Conservation (phyloP, 495 filamentous ascomycete species). For the Penicillium ochrochloron region DNA sequence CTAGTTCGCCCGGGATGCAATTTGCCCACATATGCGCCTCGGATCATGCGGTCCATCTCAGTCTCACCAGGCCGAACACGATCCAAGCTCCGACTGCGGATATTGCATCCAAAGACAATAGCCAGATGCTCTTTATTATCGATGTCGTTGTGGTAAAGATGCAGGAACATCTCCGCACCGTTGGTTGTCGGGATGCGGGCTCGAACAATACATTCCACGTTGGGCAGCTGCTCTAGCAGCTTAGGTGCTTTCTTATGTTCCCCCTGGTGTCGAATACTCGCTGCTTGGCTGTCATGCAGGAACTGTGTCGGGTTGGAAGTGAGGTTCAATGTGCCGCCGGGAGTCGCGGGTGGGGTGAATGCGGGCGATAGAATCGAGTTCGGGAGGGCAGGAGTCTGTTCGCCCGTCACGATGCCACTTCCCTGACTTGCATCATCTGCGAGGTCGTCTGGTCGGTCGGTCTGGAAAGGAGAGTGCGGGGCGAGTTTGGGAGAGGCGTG, state of each 20-base stretch:
- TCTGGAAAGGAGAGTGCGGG: constrained; percentile 40
- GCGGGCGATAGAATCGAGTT: constrained; percentile 69
- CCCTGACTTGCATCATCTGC: constrained; percentile 30
- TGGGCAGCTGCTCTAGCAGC: constrained; percentile 69
- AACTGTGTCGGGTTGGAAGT: constrained; percentile 43
- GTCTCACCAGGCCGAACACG: constrained; percentile 83
- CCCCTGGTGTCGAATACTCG: constrained; percentile 35
- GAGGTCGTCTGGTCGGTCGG: constrained; percentile 24
- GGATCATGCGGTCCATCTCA: constrained; percentile 93
- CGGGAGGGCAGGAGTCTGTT: constrained; percentile 49
- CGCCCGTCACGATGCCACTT: constrained; percentile 27
- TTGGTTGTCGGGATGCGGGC: constrained; percentile 85
- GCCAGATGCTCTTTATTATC: constrained; percentile 97
- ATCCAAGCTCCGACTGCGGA: constrained; percentile 81
- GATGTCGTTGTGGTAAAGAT: constrained; percentile 89
- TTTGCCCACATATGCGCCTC: constrained; percentile 88
- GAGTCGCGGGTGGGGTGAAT: constrained; percentile 78
- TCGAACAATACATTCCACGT: constrained; percentile 80
- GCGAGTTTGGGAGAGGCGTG: constrained; percentile 57
- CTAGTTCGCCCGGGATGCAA: constrained; percentile 84
- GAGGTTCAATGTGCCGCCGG: constrained; percentile 62
- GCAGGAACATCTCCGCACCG: constrained; percentile 95
- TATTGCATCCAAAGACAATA: constrained; percentile 91
- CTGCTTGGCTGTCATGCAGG: constrained; percentile 39
- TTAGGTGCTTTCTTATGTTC: constrained; percentile 63